Evolutionary conservation across 1,284 basidiomycete species (phyloP).

Genomic region (Malassezia vespertilionis): DNA sequence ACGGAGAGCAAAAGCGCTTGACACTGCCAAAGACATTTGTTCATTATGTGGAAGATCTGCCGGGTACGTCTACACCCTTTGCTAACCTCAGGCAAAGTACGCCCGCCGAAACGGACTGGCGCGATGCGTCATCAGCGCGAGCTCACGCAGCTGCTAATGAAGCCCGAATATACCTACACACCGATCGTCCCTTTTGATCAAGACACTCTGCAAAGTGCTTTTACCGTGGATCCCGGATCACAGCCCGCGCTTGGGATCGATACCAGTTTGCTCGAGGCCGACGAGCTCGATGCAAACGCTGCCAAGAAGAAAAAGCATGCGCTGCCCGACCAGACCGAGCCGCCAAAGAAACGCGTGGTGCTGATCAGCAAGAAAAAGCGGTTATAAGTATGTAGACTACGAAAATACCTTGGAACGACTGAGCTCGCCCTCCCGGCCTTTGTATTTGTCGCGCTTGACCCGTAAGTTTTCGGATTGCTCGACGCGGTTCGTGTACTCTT

Average conservation of each 20-base stretch:
- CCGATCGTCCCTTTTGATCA: conserved; percentile 14
- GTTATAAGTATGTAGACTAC: conserved; percentile 45
- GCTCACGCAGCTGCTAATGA: conserved; percentile 14
- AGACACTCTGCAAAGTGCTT: conserved; percentile 6
- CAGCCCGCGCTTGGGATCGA: conserved; percentile 11
- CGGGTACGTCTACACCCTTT: neutral
- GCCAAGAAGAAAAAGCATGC: conserved; percentile 3
- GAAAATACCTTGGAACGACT: conserved; percentile 79
- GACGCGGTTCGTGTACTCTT: conserved; percentile 70
- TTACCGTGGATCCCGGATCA: conserved; percentile 1
- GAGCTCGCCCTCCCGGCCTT: conserved; percentile 65
- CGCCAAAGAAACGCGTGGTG: conserved; percentile 16
- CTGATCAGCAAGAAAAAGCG: conserved; percentile 16
- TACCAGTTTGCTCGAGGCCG: conserved; percentile 9
- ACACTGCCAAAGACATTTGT: conserved; percentile 12
- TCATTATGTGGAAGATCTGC: conserved; percentile 14
- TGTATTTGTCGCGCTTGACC: conserved; percentile 59
- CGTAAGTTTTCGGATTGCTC: conserved; percentile 61
- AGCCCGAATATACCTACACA: conserved; percentile 18
- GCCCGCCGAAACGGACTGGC: conserved; percentile 8
- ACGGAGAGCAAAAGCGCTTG: conserved; percentile 1
- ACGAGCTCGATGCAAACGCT: conserved; percentile 10
- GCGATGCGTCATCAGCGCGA: conserved; percentile 6
- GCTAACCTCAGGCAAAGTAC: conserved; percentile 5
- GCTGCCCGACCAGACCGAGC: conserved; percentile 7